Evolutionary conservation across 441 rosid genomes (phyloP), one percentile per base, ranked within the genome.

Genomic region (Theobroma grandiflorum): DNA sequence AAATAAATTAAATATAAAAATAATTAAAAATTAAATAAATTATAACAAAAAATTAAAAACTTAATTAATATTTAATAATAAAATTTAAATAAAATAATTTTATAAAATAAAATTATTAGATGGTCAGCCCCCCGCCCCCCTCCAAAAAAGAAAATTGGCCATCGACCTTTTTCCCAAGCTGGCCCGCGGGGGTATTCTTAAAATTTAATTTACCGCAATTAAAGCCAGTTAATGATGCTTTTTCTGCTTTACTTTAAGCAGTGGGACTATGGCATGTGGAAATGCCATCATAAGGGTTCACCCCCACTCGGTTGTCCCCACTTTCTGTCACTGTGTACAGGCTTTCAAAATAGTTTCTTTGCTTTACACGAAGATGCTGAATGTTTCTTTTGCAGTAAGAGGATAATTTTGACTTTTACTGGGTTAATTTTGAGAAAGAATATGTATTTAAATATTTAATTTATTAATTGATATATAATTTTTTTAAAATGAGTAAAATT

Each of bases 261-360:
- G 42, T 58, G 38, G 72, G 62, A 26, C 16, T 35, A 4, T 72
- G 75, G 75, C 75, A 72, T 72, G 75, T 72, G 75, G 47, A 72
- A 52, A 52, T 50, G 62, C 16, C 42, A 70, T 70, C 74, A 70
- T 49, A 49, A 40, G 33, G 71, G 50, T 40, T 40, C 49, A 40
- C 16, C 42, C 53, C 50, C 38, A 45, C 37, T n/a, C 58, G 2
- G 1, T 42, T n/a, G 71, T 40, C 40, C 58, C 40, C 2, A 22
- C 10, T 57, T 47, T 69, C 7, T 45, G 10, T 43, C 6, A 47
- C 8, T 4, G 8, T 63, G 42, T 63, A 15, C 33, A 63, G 67
- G 20, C 42, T 33, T 63, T 14, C 65, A 31, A 4, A 6, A 16
- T 1, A 31, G 37, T 31, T 4, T 18, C 40, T 70, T 49, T 10